Percentiles rank a stretch among this genome's conserved stretches.
These are phyloP conservation scores for Pseudomassariella vexata DNA, from an alignment of 2,329 filamentous ascomycete species.

Conservation along the genomic window DNA sequence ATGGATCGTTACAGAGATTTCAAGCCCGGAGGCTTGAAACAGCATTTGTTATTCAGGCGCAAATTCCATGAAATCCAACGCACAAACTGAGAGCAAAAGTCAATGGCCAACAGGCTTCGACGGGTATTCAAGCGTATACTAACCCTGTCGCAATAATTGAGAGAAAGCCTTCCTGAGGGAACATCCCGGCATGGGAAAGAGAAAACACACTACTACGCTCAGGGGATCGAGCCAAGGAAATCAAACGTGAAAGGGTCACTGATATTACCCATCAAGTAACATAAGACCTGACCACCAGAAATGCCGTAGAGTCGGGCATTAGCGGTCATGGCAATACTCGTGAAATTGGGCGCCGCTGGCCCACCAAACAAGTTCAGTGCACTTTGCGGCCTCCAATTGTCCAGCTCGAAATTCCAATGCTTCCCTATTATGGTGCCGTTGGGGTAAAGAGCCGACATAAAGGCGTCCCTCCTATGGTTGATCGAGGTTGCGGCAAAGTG, in stretches of 20 bases:
- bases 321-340: constrained; percentile 3
- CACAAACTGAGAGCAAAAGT: no score
- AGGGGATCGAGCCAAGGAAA: neutral
- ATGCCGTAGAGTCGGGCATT: constrained; percentile 2
- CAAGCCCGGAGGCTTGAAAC: no score
- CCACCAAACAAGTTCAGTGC: neutral
- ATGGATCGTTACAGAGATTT: no score
- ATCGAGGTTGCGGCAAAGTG: constrained; percentile 5
- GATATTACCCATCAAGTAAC: constrained; percentile 1
- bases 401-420: constrained; percentile 2
- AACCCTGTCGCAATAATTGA: no score
- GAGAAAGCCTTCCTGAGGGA: no score
- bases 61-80: no score
- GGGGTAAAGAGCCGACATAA: neutral
- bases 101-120: no score
- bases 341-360: neutral
- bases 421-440: constrained; percentile 1
- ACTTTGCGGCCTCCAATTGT: neutral
- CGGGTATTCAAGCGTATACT: no score
- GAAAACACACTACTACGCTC: no score
- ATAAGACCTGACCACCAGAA: neutral
- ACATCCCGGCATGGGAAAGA: no score
- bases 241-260: constrained; percentile 3
- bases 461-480: constrained; percentile 1
- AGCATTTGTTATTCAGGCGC: no score